These are phyloP conservation scores for Funneliformis caledonium DNA, from an alignment of 371 early-diverging fungal species.

Conservation along the genomic window DNA sequence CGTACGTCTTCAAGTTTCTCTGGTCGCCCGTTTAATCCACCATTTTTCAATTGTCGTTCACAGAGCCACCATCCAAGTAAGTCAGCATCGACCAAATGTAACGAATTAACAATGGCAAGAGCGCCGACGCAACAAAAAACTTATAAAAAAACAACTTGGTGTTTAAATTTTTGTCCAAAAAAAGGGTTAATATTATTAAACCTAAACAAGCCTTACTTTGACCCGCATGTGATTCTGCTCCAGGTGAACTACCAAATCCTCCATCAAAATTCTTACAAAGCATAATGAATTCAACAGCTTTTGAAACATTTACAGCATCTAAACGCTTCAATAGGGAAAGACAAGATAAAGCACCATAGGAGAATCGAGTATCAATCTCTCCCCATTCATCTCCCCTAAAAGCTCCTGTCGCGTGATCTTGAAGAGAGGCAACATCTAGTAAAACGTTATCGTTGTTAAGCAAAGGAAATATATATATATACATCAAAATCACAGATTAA, in stretches of 20 bases:
- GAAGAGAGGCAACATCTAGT: constrained; percentile 58
- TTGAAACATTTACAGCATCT: constrained; percentile 72
- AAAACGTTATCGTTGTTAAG: constrained; percentile 18
- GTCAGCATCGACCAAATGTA: constrained; percentile 75
- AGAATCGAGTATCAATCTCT: constrained; percentile 95
- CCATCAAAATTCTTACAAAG: constrained; percentile 96
- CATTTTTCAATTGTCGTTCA: constrained; percentile 89
- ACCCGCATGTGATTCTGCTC: constrained; percentile 96
- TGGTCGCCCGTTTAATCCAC: constrained; percentile 97
- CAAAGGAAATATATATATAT: not conserved
- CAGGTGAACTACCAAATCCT: constrained; percentile 93
- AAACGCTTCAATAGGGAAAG: constrained; percentile 78
- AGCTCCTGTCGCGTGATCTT: constrained; percentile 73
- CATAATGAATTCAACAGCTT: constrained; percentile 78
- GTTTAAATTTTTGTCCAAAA: not conserved
- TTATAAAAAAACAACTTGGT: constrained; percentile 26
- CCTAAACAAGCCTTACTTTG: constrained; percentile 57
- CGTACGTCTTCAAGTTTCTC: constrained; percentile 95
- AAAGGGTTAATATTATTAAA: not conserved
- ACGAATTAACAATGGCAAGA: constrained; percentile 76
- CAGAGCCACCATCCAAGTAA: constrained; percentile 91
- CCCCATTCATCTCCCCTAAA: constrained; percentile 94
- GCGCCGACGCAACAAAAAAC: constrained; percentile 95
- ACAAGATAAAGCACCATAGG: constrained; percentile 83
- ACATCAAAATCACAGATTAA: not conserved